These are phyloP conservation scores for Aaosphaeria arxii DNA, from an alignment of 2,329 filamentous ascomycete genomes.

Conservation along the genomic window DNA sequence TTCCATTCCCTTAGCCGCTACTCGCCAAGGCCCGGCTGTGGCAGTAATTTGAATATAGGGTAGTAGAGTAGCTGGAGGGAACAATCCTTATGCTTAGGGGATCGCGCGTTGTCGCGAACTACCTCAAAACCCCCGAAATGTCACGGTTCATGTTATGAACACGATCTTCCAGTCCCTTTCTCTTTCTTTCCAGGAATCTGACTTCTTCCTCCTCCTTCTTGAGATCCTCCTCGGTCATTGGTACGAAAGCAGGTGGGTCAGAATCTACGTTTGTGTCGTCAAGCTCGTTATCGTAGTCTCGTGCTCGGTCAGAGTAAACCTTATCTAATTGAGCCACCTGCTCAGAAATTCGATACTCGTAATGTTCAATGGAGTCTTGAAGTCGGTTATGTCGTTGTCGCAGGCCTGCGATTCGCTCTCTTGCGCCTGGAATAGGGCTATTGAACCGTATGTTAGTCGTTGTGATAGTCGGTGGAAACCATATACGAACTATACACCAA, in stretches of 20 bases:
- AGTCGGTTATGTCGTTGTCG: constrained; percentile 70
- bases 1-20: no score
- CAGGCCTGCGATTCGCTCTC: constrained; percentile 71
- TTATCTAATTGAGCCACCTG: constrained; percentile 71
- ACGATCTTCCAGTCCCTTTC: constrained; percentile 59
- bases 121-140: constrained; percentile 58
- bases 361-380: constrained; percentile 70
- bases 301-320: constrained; percentile 57
- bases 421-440: constrained; percentile 71
- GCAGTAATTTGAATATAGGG: background rate
- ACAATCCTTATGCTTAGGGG: background rate
- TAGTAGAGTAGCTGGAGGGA: background rate
- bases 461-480: background rate
- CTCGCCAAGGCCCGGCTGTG: no score
- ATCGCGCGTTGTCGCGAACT: background rate
- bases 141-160: constrained; percentile 68
- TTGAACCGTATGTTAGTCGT: constrained; percentile 8
- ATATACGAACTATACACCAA: constrained; percentile 70
- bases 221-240: constrained; percentile 67
- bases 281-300: constrained; percentile 55
- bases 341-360: constrained; percentile 75
- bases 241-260: constrained; percentile 39
- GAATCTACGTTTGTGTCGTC: constrained; percentile 39
- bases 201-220: constrained; percentile 68
- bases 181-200: constrained; percentile 60